Evolutionary conservation across 768 basidiomycete genomes (phyloP).

Genomic region (Kwoniella mangroviensis): DNA sequence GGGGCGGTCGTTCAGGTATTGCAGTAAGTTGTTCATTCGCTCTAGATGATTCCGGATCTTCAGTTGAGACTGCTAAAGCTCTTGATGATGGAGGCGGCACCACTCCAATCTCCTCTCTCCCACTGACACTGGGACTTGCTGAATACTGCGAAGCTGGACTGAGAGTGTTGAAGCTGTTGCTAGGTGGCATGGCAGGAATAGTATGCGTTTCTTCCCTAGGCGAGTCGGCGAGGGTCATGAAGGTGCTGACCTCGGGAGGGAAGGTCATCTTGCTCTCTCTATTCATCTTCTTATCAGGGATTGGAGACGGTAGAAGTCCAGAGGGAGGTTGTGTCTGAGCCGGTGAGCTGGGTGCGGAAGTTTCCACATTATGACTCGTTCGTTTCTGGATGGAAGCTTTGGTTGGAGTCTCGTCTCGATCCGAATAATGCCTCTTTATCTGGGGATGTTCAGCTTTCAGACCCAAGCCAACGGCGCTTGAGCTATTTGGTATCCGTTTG

Average conservation of each 20-base stretch:
- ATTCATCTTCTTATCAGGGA: slow-evolving; percentile 34
- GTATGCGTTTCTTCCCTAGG: slow-evolving; percentile 25
- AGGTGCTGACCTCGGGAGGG: slow-evolving; percentile 45
- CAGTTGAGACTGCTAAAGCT: slow-evolving; percentile 26
- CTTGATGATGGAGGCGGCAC: slow-evolving; percentile 27
- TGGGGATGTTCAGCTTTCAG: slow-evolving; percentile 30
- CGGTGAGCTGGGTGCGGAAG: slow-evolving; percentile 23
- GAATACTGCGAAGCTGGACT: slow-evolving; percentile 48
- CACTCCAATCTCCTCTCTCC: slow-evolving; percentile 14
- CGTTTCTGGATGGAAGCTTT: slow-evolving; percentile 13
- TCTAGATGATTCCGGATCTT: neutral
- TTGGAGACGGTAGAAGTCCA: slow-evolving; percentile 42
- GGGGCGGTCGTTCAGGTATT: slow-evolving; percentile 12
- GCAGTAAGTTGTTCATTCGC: slow-evolving; percentile 8
- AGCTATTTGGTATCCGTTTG: slow-evolving; percentile 38
- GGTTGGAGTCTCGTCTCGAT: slow-evolving; percentile 38
- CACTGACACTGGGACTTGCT: slow-evolving; percentile 25
- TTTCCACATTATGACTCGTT: slow-evolving; percentile 5
- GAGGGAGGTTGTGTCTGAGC: slow-evolving; percentile 17
- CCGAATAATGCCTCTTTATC: slow-evolving; percentile 47
- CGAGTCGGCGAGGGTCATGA: slow-evolving; percentile 43
- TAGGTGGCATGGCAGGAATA: slow-evolving; percentile 14
- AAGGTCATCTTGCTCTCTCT: slow-evolving; percentile 47
- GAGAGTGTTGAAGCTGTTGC: slow-evolving; percentile 23
- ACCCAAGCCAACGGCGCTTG: slow-evolving; percentile 40